These are phyloP conservation scores for Allium cepa DNA, from an alignment of 106 monocot genomes.

Conservation along the genomic window DNA sequence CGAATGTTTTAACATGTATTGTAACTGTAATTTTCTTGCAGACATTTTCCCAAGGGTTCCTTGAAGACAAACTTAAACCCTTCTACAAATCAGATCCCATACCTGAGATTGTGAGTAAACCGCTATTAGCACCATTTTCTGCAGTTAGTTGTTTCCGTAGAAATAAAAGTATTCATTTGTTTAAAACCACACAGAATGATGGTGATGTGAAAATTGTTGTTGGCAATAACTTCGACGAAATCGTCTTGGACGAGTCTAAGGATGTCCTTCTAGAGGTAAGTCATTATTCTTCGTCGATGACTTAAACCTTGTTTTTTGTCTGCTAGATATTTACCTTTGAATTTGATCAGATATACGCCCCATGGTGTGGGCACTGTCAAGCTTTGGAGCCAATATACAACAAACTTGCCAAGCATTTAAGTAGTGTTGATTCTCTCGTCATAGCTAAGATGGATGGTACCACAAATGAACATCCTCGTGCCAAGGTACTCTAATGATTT, in stretches of 20 bases:
- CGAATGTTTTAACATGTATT: background rate
- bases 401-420: constrained; percentile 82
- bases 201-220: constrained; percentile 66
- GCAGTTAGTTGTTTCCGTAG: too few relatives aligned
- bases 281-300: constrained; percentile 10
- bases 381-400: constrained; percentile 86
- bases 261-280: constrained; percentile 81
- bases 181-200: constrained; percentile 38
- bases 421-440: constrained; percentile 65
- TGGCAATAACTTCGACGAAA: constrained; percentile 59
- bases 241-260: constrained; percentile 71
- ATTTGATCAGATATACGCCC: constrained; percentile 65
- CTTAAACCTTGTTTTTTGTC: background rate
- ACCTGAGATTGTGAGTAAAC: constrained; percentile 62
- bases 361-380: constrained; percentile 99
- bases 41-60: constrained; percentile 70
- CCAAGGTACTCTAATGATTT: constrained; percentile 38
- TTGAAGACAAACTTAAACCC: constrained; percentile 79
- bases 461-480: constrained; percentile 90
- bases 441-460: constrained; percentile 99
- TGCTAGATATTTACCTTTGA: too few relatives aligned
- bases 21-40: constrained; percentile 14
- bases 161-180: background rate
- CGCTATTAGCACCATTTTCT: too few relatives aligned
- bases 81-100: constrained; percentile 94